Base-by-base conservation (phyloP, 306 rosid species). In the Sophora flavescens region DNA sequence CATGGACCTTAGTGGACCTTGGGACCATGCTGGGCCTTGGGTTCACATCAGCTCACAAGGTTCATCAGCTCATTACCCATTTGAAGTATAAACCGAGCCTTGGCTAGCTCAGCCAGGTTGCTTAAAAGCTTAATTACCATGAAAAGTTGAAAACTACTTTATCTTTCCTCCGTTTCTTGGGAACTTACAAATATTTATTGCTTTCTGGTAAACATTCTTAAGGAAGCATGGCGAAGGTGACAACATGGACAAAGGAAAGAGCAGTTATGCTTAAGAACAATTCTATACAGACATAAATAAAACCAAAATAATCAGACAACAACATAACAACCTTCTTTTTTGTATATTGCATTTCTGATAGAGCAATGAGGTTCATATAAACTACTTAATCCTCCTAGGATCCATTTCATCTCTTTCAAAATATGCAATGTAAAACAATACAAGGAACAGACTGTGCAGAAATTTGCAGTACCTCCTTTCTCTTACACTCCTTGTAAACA, bases 401-500 rank as follows among this genome's bases (percentile, higher is more conserved):
- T 41, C 41, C 45, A 59, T 33, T 45, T 17, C 11, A 30, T 22
- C 57, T 33, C 74, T 70, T 63, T 59, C 59, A 51, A 63, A 47
- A 60, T 63, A 75, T 41, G 60, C 38, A 66, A 63, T 35, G 14
- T 7, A 81, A 15, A 78, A 26, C 22, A 63, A 18, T 22, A 73
- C 5, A 60, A 56, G 18, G 6, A 42, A 77, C 16, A 69, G 16
- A 36, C 17, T n/a, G 54, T 44, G 78, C 6, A 47, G 72, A 70
- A 51, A 69, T 4, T 73, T 78, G 16, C 33, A 48, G 38, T 88
- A 94, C 98, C 98, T 94, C 98, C 70, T 86, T 90, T 84, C 91
- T 94, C 89, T 94, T 94, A 82, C 98, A 94, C 87, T 90, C 97
- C 89, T 92, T 94, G 88, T 94, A 94, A 69, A 90, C 79, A 77